Base-by-base conservation (phyloP, 805 yeast genomes). In the Groenewaldozyma salmanticensis region DNA sequence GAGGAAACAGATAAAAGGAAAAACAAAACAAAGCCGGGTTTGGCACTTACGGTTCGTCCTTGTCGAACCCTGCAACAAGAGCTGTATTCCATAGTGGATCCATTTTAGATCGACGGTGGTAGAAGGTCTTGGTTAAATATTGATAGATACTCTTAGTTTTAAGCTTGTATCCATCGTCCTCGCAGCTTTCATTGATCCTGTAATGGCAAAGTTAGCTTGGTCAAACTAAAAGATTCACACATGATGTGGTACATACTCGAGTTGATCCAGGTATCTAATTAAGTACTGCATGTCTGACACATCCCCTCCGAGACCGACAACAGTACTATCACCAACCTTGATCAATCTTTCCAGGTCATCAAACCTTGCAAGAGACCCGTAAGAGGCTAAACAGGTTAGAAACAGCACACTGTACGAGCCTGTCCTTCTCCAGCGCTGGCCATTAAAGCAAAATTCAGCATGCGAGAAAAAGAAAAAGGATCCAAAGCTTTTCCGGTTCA, bases 1-100 rank as follows among this genome's bases (percentile, higher is more conserved):
- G 13, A 31, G 15, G 7, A 31, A 9, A 9, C 34, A n/a, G 16
- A 9, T 31, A n/a, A n/a, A n/a, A n/a, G n/a, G n/a, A n/a, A n/a
- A n/a, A n/a, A n/a, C n/a, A n/a, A n/a, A n/a, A n/a, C n/a, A n/a
- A n/a, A n/a, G n/a, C n/a, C n/a, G n/a, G n/a, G n/a, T 24, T 24
- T 24, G 13, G 11, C 22, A 34, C 42, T 35, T 40, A 18, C 37
- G 92, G 86, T 51, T 74, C 70, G 32, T 77, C 77, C 48, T 74
- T 77, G 58, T 82, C 81, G 52, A 81, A 70, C 6, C 99, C 99
- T 11, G 87, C 96, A 39, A 92, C 96, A 42, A 92, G 70, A 31
- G 83, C 66, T 1, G 97, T 81, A 63, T 92, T 92, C 97, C 97
- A 92, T 49, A 87, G 70, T 19, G 99, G 99, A 60, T 92, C 77